These are phyloP conservation scores for Cystofilobasidium capitatum DNA, from an alignment of 768 basidiomycete species.

Conservation along the genomic window DNA sequence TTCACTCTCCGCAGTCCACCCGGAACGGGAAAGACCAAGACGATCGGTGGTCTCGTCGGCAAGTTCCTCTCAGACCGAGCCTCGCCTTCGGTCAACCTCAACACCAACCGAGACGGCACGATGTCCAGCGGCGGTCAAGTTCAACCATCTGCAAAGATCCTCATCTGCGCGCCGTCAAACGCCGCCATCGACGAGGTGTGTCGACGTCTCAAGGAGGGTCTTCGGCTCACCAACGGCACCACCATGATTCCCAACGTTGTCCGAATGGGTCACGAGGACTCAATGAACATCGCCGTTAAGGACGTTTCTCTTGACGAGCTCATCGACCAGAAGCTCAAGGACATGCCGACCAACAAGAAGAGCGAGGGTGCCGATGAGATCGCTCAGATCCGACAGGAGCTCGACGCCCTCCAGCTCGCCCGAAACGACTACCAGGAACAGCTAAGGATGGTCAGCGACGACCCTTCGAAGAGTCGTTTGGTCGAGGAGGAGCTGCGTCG, in stretches of 20 bases:
- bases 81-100: slow-evolving; percentile 41
- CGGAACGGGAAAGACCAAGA: slow-evolving; percentile 96
- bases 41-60: slow-evolving; percentile 88
- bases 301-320: slow-evolving; percentile 80
- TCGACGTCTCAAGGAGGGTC: slow-evolving; percentile 70
- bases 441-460: slow-evolving; percentile 50
- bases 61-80: slow-evolving; percentile 60
- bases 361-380: slow-evolving; percentile 52
- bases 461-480: slow-evolving; percentile 47
- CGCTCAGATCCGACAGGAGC: slow-evolving; percentile 51
- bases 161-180: slow-evolving; percentile 94
- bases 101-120: slow-evolving; percentile 18
- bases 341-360: slow-evolving; percentile 31
- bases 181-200: slow-evolving; percentile 97
- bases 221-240: slow-evolving; percentile 50
- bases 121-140: slow-evolving; percentile 36
- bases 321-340: slow-evolving; percentile 59
- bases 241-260: slow-evolving; percentile 66
- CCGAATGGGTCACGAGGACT: slow-evolving; percentile 68
- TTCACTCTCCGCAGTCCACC: slow-evolving; percentile 57
- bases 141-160: slow-evolving; percentile 56
- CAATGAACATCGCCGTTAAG: slow-evolving; percentile 67
- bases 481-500: slow-evolving; percentile 64
- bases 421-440: slow-evolving; percentile 45
- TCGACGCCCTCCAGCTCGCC: slow-evolving; percentile 45